A percentile compares a stretch with the other conserved stretches of the same genome.
Evolutionary conservation across 495 filamentous ascomycete species (phyloP).

Genomic region (Tuber indicum): DNA sequence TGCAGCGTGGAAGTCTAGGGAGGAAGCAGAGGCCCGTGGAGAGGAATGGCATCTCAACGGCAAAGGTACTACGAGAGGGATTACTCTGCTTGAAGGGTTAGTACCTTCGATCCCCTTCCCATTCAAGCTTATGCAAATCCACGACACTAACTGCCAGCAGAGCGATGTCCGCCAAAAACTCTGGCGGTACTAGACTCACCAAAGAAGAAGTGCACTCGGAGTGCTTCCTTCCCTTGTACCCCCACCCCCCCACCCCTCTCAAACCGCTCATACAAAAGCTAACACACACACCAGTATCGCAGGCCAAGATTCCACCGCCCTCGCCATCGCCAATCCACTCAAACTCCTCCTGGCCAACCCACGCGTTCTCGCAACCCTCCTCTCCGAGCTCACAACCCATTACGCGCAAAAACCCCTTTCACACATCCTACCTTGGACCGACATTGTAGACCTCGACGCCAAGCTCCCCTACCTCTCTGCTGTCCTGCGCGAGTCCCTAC

Average conservation of each 20-base stretch:
- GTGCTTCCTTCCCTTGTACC: neutral
- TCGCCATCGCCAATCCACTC: conserved; percentile 54
- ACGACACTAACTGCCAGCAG: neutral
- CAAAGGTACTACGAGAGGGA: neutral
- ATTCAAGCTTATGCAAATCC: neutral
- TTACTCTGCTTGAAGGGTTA: neutral
- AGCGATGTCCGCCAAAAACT: neutral
- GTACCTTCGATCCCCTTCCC: neutral
- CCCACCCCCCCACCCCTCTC: neutral
- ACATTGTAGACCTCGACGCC: conserved; percentile 47
- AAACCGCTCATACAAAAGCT: conserved; percentile 9
- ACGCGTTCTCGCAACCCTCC: conserved; percentile 46
- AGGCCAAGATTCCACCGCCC: conserved; percentile 59
- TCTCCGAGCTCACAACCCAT: conserved; percentile 46
- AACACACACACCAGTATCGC: conserved; percentile 42
- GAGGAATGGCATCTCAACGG: neutral
- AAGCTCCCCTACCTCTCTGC: conserved; percentile 57
- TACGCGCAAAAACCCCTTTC: conserved; percentile 36
- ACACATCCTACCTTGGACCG: conserved; percentile 45
- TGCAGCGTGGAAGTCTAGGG: neutral
- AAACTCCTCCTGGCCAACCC: conserved; percentile 50
- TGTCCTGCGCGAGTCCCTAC: conserved; percentile 61
- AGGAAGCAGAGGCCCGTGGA: neutral
- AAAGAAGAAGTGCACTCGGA: conserved; percentile 45
- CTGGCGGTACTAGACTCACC: neutral